Percentiles rank a stretch among this genome's conserved stretches.
phyloP scores from a whole-genome alignment of 805 yeast genomes.

The Barnettozyma wickerhamii region DNA sequence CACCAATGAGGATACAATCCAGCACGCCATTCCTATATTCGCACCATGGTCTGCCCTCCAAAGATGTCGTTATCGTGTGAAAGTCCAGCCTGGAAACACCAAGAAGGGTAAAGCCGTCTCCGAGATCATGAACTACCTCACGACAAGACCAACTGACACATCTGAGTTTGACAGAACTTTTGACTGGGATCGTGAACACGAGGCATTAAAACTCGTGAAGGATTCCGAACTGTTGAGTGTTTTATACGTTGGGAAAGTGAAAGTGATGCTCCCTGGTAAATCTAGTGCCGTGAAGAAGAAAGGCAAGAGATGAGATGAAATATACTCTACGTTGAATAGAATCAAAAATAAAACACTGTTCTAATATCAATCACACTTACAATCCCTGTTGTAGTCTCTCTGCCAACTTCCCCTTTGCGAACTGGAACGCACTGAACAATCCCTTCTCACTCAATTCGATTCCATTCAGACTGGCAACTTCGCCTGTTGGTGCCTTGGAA shows the following conservation, averaged over 20 bases:
- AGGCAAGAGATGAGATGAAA: slow-evolving; percentile 9
- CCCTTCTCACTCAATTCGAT: slow-evolving; percentile 73
- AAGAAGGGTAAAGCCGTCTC: slow-evolving; percentile 85
- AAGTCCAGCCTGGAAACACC: slow-evolving; percentile 69
- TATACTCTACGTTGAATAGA: too few relatives aligned
- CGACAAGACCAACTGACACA: slow-evolving; percentile 42
- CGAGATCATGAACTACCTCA: slow-evolving; percentile 61
- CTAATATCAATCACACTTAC: too few relatives aligned
- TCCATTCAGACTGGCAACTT: slow-evolving; percentile 50
- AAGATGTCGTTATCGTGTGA: slow-evolving; percentile 75
- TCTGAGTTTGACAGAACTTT: slow-evolving; percentile 40
- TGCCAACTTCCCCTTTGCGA: slow-evolving; percentile 71
- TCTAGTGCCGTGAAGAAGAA: slow-evolving; percentile 26
- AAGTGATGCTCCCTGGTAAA: slow-evolving; percentile 53
- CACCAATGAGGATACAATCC: slow-evolving; percentile 43
- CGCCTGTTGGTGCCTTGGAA: slow-evolving; percentile 78
- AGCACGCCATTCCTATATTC: slow-evolving; percentile 76
- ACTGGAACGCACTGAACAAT: slow-evolving; percentile 77
- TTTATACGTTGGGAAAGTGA: slow-evolving; percentile 69
- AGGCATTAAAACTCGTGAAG: slow-evolving; percentile 49
- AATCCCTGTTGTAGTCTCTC: slow-evolving; percentile 45
- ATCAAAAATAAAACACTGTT: too few relatives aligned
- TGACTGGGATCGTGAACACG: slow-evolving; percentile 73
- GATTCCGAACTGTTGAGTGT: slow-evolving; percentile 63
- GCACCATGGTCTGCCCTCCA: slow-evolving; percentile 87